Evolutionary conservation across 2,329 filamentous ascomycete genomes (phyloP).

Genomic region (Stagonosporopsis rhizophila): DNA sequence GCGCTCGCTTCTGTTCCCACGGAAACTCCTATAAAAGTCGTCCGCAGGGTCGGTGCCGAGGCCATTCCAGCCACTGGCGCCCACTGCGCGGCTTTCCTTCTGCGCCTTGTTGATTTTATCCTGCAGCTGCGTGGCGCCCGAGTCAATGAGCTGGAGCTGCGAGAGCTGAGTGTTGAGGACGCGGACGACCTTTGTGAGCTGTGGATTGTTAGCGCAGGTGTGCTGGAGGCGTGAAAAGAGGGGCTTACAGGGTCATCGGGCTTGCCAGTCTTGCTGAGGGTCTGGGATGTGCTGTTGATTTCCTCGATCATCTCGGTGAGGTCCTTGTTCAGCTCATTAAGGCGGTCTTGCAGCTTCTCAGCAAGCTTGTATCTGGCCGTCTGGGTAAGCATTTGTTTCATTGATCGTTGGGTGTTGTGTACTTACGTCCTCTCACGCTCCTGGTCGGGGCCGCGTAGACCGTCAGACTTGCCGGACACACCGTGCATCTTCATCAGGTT

Average conservation of each 20-base stretch:
- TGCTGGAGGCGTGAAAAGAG: background rate
- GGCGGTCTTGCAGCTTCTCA: constrained; percentile 86
- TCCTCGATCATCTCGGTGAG: constrained; percentile 97
- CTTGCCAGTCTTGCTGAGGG: constrained; percentile 86
- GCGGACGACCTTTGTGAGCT: constrained; percentile 94
- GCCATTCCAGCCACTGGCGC: constrained; percentile 57
- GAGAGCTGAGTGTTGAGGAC: constrained; percentile 92
- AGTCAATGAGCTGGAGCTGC: constrained; percentile 92
- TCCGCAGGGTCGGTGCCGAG: constrained; percentile 77
- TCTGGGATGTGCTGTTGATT: constrained; percentile 91
- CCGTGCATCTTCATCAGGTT: constrained; percentile 89
- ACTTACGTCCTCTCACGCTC: constrained; percentile 89
- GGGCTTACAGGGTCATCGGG: constrained; percentile 54
- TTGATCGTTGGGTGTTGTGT: background rate
- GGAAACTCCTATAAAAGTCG: constrained; percentile 89
- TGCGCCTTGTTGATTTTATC: constrained; percentile 83
- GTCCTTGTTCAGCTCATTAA: constrained; percentile 94
- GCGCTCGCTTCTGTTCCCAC: constrained; percentile 60
- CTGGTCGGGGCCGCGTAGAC: constrained; percentile 86
- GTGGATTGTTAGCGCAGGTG: constrained; percentile 9
- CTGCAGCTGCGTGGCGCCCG: constrained; percentile 80
- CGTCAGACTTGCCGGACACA: constrained; percentile 66
- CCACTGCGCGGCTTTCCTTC: constrained; percentile 71
- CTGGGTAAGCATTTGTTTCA: constrained; percentile 9
- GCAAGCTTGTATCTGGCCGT: constrained; percentile 77